phyloP scores from a whole-genome alignment of 441 rosid genomes.

The Eruca vesicaria region DNA sequence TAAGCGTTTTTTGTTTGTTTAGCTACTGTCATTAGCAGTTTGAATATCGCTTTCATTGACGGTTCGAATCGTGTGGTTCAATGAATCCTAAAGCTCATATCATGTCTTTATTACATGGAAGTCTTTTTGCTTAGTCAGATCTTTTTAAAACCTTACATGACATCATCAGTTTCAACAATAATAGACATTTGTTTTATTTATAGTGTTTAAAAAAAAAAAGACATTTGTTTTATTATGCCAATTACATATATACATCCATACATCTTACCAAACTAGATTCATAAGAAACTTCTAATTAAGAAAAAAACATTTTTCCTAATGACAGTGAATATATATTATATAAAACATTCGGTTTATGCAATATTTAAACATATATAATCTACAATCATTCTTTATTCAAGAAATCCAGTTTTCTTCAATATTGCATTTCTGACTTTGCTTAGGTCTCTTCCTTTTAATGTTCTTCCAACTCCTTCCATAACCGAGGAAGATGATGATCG shows the following conservation, averaged over 20 bases:
- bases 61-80: slow-evolving; percentile 20
- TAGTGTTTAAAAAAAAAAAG: too few relatives aligned
- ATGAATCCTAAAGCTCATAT: not conserved
- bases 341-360: slow-evolving; percentile 2
- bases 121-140: slow-evolving; percentile 1
- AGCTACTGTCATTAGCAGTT: not conserved
- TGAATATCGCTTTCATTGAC: slow-evolving; percentile 13
- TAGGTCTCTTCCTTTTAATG: slow-evolving; percentile 83
- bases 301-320: not conserved
- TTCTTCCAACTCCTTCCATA: slow-evolving; percentile 86
- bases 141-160: not conserved
- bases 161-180: not conserved
- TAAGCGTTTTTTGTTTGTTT: not conserved
- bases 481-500: slow-evolving; percentile 73
- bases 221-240: slow-evolving; percentile 1
- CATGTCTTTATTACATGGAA: not conserved
- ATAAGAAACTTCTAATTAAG: not conserved
- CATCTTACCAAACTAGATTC: slow-evolving; percentile 2
- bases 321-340: not conserved
- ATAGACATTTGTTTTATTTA: too few relatives aligned
- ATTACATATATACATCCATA: not conserved
- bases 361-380: not conserved
- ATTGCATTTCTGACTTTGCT: slow-evolving; percentile 74
- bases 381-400: slow-evolving; percentile 42
- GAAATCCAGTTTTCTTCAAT: slow-evolving; percentile 84